Evolutionary conservation across 2,329 filamentous ascomycete species (phyloP), one percentile per base, ranked within the genome.

Genomic region (Penicillium vulpinum): DNA sequence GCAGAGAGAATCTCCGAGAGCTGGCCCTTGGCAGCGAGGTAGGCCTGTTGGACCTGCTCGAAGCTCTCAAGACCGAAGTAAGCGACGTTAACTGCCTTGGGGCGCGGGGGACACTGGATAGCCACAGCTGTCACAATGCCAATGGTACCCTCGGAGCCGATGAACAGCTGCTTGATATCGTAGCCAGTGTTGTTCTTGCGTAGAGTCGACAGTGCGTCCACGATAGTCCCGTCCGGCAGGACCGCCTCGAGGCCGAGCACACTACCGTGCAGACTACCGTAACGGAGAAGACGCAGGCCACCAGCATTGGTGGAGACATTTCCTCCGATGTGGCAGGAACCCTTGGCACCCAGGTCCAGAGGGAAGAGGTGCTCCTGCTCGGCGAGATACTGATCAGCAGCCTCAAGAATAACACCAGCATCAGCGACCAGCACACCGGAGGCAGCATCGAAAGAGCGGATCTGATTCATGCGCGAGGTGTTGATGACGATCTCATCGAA

Each of bases 131-230:
- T 99, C 67, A 99, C 90, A 68, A 97, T 89, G 51, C 94, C 94
- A 61, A 97, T 89, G 5, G 94, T 97, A 24, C 94, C 94, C 76
- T 99, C 94, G 31, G 88, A 90, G 44, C 94, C 94, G 68, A 99
- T 96, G 74, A 99, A 97, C 35, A 97, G 84, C 76, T 97, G 93
- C 80, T 97, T 97, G 56, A 97, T 77, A 73, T 99, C 95, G 76
- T 97, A 99, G 28, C 94, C 94, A 2, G 94, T 99, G 79, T 99
- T 99, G 82, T 99, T 97, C 82, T 99, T 99, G 64, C 94, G 87
- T 56, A 99, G 81, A 58, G 85, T 92, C 65, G 86, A 89, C 31
- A 99, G 85, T 67, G 97, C 92, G 67, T 97, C 87, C 44, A 99
- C 83, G 65, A 99, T 84, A 7, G 92, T 97, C 52, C 94, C 94